Conservation (phyloP, 768 basidiomycete genomes). For the Psilocybe tampanensis region DNA sequence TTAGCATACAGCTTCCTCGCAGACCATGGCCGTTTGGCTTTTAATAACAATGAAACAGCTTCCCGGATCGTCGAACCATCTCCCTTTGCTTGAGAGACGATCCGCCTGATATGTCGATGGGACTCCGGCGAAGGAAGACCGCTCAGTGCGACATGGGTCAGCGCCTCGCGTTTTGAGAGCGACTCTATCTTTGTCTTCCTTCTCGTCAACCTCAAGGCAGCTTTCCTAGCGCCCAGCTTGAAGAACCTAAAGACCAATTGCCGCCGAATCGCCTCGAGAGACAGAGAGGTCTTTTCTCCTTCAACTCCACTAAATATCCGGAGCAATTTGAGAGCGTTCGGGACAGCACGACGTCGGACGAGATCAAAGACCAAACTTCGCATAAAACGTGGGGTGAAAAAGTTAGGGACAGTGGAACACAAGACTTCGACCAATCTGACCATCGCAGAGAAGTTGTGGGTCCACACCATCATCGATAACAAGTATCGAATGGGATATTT, state of each 20-base stretch:
- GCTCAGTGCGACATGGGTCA: slow-evolving; percentile 29
- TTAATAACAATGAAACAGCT: slow-evolving; percentile 40
- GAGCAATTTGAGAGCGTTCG: slow-evolving; percentile 34
- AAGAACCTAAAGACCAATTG: slow-evolving; percentile 32
- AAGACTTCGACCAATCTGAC: slow-evolving; percentile 44
- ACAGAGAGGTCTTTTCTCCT: slow-evolving; percentile 14
- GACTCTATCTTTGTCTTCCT: background rate
- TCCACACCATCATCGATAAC: slow-evolving; percentile 39
- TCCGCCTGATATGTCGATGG: slow-evolving; percentile 22
- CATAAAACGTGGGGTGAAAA: slow-evolving; percentile 43
- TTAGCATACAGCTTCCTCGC: slow-evolving; percentile 45
- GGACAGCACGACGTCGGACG: slow-evolving; percentile 40
- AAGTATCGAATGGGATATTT: slow-evolving; percentile 53
- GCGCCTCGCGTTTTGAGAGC: slow-evolving; percentile 21
- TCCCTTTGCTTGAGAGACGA: slow-evolving; percentile 25
- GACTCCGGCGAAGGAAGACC: slow-evolving; percentile 16
- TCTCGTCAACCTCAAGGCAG: slow-evolving; percentile 22
- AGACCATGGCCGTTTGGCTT: slow-evolving; percentile 41
- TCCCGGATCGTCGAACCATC: slow-evolving; percentile 30
- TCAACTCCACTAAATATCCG: slow-evolving; percentile 17
- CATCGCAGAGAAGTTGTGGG: slow-evolving; percentile 36
- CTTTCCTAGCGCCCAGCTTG: slow-evolving; percentile 29
- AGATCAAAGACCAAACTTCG: slow-evolving; percentile 41
- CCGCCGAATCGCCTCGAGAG: slow-evolving; percentile 30
- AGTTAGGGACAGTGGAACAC: slow-evolving; percentile 30